Base-by-base conservation (phyloP, 2,329 filamentous ascomycete genomes). In the Botrytis squamosa region DNA sequence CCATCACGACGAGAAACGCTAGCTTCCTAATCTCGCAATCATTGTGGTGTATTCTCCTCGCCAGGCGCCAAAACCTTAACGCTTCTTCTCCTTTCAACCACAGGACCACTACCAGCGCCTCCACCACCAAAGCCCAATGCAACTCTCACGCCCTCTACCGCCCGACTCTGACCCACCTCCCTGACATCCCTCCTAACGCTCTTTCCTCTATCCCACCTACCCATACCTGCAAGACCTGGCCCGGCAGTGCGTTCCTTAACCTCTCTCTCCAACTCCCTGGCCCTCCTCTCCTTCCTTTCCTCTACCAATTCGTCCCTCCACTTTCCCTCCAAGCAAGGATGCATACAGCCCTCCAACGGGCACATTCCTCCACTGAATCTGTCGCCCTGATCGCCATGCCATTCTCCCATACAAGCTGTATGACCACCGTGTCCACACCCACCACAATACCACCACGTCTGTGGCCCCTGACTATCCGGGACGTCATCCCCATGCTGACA, bases 371-470 rank as follows among this genome's bases (percentile, higher is more conserved):
- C 88, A 68, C 63, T 68, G 6, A 59, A 38, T 36, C n/a, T 70
- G 20, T 83, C 81, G 29, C 83, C 83, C 1, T 80, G 80, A 12
- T 75, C 77, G 0, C 83, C 83, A 79, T 91, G 89, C 89, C 89
- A 91, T 3, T 84, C 84, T 71, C 87, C 84, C 1, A 91, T 83
- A 74, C 89, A 91, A 0, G 85, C 85, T 0, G 87, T 85, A 79
- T 91, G 89, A 0, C 89, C 89, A 42, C 89, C 89, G 77, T 91
- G 89, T 1, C 85, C 85, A 77, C 89, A 91, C 20, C 86, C 87
- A 1, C 87, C 86, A 74, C 89, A 91, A 77, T 88, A 88, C 88
- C 88, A 91, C 89, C 89, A 91, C 5, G 52, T 71, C 9, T 71
- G 57, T 14, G 55, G 29, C 2, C 70, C 70, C 3, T 36, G 62